Base-by-base conservation (phyloP, 371 early-diverging fungal genomes). In the Circinella minor region DNA sequence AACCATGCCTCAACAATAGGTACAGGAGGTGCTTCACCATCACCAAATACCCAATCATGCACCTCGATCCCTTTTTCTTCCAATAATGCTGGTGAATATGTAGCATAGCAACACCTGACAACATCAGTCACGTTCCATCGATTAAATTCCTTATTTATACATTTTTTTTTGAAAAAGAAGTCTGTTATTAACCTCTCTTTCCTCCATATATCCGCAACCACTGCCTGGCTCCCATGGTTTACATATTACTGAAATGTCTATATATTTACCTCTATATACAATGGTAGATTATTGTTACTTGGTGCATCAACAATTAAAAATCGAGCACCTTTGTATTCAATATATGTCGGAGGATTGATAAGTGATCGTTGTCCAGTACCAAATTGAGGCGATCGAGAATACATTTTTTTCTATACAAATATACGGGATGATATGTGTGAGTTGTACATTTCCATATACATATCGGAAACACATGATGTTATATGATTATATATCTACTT, bases 21-120 rank as follows among this genome's bases (percentile, higher is more conserved):
- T 20, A 81, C 69, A 8, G 95, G 94, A 38, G 96, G 96, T 76
- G 92, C 89, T 66, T 90, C 93, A 68, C 95, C 96, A 75, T 95
- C 96, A 27, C 90, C 88, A 84, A 94, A 95, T 0, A 92, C 89
- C 92, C 90, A 91, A 72, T 95, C 93, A 68, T 94, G 94, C 4
- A 96, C 94, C 55, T 85, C 75, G 66, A 98, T 94, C 10, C 87
- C 86, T 20, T 88, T 80, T 54, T 77, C 84, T 67, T 83, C 85
- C 34, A 95, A 77, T 4, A 85, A 85, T 34, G 85, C 89, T 55
- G 83, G 84, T 36, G 89, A 81, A 75, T 98, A 98, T 10, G 96
- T 96, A 18, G 96, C 94, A 74, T 97, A 94, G 81, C 96, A 95
- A 38, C 93, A 95, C 27, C 95, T 89, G 11, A 95, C 95, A 9